A percentile compares a stretch with the other conserved stretches of the same genome.
Conservation (phyloP, 345 rosid genomes). For the Citrus maxima region DNA sequence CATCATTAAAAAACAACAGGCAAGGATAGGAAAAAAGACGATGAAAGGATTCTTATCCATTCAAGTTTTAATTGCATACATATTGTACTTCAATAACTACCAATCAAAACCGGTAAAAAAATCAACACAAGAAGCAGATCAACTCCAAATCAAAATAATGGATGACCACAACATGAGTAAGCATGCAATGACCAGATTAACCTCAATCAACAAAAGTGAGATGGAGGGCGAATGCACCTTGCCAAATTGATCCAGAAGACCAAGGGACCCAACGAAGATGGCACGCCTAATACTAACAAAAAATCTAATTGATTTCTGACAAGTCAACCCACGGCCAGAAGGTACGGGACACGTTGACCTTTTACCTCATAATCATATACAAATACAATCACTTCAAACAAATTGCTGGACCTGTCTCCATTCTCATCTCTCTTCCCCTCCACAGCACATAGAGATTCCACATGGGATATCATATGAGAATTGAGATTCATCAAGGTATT, state of each 20-base stretch:
- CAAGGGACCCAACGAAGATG: conserved; percentile 9
- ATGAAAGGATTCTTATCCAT: too few relatives aligned
- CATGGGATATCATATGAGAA: neutral
- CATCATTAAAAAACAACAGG: too few relatives aligned
- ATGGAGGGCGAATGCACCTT: neutral
- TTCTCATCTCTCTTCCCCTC: conserved; percentile 6
- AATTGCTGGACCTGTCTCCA: conserved; percentile 17
- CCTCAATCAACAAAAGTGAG: neutral
- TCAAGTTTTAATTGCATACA: too few relatives aligned
- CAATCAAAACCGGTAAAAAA: too few relatives aligned
- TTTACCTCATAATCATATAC: neutral
- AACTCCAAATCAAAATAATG: too few relatives aligned
- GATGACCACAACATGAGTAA: too few relatives aligned
- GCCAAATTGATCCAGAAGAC: neutral
- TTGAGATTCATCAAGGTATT: neutral
- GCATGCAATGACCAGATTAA: too few relatives aligned
- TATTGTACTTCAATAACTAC: too few relatives aligned
- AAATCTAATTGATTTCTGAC: conserved; percentile 21
- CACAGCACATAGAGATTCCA: neutral
- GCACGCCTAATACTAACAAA: conserved; percentile 29
- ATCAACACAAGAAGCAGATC: too few relatives aligned
- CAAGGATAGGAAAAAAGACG: too few relatives aligned
- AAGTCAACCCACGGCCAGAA: conserved; percentile 33
- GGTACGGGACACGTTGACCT: conserved; percentile 39
- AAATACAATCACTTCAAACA: neutral